phyloP scores from a whole-genome alignment of 2,329 filamentous ascomycete genomes.

The Neonectria neomacrospora region DNA sequence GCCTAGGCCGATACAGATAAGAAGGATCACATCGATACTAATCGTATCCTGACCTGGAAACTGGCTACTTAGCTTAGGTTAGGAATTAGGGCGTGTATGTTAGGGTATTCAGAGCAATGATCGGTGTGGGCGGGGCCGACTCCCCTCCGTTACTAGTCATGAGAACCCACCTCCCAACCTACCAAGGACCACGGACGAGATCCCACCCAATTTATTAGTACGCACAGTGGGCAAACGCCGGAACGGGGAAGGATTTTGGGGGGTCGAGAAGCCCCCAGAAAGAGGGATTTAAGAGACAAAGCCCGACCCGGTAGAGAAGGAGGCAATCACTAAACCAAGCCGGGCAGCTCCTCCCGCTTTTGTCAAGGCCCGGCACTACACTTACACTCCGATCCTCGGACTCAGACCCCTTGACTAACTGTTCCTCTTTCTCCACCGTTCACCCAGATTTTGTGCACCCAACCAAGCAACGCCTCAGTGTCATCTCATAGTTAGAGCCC shows the following conservation, averaged over 20 bases:
- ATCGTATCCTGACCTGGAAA: no score
- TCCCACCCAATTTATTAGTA: background rate
- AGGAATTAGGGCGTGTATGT: no score
- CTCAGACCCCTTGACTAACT: constrained; percentile 11
- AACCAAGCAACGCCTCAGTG: constrained; percentile 4
- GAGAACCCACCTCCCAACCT: background rate
- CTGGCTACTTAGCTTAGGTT: no score
- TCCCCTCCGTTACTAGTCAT: background rate
- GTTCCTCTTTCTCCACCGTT: constrained; percentile 6
- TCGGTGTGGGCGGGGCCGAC: constrained; percentile 3
- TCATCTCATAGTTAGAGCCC: background rate
- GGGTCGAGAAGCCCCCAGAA: background rate
- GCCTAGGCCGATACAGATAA: no score
- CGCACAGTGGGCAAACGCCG: background rate
- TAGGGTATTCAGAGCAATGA: background rate
- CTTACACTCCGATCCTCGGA: constrained; percentile 29
- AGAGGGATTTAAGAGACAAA: constrained; percentile 3
- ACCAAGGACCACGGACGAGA: background rate
- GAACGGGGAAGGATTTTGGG: background rate
- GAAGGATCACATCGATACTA: no score
- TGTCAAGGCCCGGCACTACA: constrained; percentile 1
- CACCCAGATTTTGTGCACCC: constrained; percentile 17
- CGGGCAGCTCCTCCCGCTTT: constrained; percentile 6
- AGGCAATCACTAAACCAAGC: constrained; percentile 7
- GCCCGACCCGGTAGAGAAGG: background rate